phyloP scores from a whole-genome alignment of 139 green algal species.

The Monoraphidium neglectum region DNA sequence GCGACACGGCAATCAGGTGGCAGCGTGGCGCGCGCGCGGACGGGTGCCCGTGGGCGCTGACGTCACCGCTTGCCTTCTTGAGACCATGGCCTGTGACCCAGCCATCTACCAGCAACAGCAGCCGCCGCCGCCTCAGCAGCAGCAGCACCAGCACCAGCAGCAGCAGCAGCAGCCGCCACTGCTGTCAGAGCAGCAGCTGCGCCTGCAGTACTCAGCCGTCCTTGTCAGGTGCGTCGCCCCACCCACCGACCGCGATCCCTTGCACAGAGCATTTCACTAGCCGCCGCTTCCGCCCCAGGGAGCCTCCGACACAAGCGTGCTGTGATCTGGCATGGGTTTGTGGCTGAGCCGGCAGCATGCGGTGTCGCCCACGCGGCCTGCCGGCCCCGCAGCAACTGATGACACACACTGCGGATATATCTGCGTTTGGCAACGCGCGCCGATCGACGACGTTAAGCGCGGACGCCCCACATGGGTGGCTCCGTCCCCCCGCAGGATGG shows the following conservation, averaged over 20 bases:
- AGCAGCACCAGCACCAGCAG: not conserved
- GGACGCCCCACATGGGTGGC: too few relatives aligned
- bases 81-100: slow-evolving; percentile 38
- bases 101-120: slow-evolving; percentile 8
- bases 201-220: slow-evolving; percentile 58
- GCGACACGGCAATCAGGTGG: slow-evolving; percentile 37
- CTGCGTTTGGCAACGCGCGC: too few relatives aligned
- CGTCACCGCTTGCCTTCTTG: slow-evolving; percentile 57
- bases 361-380: too few relatives aligned
- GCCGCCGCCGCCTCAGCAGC: not conserved
- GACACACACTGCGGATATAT: too few relatives aligned
- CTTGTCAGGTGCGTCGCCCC: slow-evolving; percentile 32
- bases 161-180: not conserved
- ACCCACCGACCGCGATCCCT: not conserved
- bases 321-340: too few relatives aligned
- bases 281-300: too few relatives aligned
- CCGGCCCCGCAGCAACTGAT: too few relatives aligned
- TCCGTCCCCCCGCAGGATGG: slow-evolving; percentile 45
- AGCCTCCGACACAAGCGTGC: too few relatives aligned
- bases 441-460: too few relatives aligned
- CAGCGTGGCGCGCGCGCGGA: slow-evolving; percentile 64
- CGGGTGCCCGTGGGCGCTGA: slow-evolving; percentile 72
- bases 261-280: too few relatives aligned
- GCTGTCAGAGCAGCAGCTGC: slow-evolving; percentile 37
- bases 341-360: too few relatives aligned